Evolutionary conservation across 2,329 filamentous ascomycete genomes (phyloP).

Genomic region (Colletotrichum australisinense): DNA sequence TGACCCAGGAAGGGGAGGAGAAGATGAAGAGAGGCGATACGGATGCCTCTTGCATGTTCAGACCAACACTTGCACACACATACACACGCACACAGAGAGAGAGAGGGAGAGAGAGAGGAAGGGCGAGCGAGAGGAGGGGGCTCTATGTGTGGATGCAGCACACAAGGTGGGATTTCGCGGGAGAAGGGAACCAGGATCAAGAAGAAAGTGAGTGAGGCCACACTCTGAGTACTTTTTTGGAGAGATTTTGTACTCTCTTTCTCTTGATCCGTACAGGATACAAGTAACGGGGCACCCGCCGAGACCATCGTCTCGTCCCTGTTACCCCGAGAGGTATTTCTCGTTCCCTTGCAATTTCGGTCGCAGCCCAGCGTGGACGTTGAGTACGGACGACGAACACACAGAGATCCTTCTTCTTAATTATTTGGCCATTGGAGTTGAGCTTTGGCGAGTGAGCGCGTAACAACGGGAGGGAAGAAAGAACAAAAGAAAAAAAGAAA

Average conservation of each 20-base stretch:
- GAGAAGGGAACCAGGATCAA: background rate
- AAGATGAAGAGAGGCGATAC: background rate
- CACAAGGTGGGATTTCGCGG: background rate
- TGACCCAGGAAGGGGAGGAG: background rate
- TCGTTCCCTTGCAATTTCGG: conserved; percentile 22
- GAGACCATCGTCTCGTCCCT: conserved; percentile 26
- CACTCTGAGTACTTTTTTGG: background rate
- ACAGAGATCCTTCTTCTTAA: background rate
- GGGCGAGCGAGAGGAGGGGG: background rate
- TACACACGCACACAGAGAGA: background rate
- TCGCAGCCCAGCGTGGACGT: background rate
- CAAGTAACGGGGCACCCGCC: conserved; percentile 34
- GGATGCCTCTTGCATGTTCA: background rate
- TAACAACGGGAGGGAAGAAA: background rate
- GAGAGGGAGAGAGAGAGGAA: background rate
- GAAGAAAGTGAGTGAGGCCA: background rate
- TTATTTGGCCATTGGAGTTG: background rate
- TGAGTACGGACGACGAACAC: background rate
- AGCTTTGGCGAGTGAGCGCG: conserved; percentile 1
- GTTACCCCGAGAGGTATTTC: conserved; percentile 16
- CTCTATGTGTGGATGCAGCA: background rate
- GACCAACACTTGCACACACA: background rate
- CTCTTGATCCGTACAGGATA: conserved; percentile 23
- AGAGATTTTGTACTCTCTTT: background rate
- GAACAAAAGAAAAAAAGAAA: background rate